Conservation (phyloP, 257 asterid genomes). For the Primulina eburnea region DNA sequence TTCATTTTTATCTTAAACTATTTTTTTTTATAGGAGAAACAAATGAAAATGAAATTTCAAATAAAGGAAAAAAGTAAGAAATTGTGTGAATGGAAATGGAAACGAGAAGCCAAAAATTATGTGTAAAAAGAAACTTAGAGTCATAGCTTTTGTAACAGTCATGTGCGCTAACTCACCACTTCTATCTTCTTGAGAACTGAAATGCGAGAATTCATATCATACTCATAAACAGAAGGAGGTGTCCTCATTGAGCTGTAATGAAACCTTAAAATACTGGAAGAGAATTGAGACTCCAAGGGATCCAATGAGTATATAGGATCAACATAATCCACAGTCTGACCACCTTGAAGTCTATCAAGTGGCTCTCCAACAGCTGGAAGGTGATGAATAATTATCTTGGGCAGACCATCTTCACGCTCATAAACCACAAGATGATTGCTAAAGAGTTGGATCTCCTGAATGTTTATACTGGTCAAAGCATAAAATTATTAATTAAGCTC, state of each 20-base stretch:
- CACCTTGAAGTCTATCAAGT: conserved; percentile 59
- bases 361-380: conserved; percentile 83
- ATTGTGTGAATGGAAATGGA: conserved; percentile 19
- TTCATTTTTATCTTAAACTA: no score
- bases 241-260: conserved; percentile 76
- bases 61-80: conserved; percentile 3
- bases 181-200: conserved; percentile 87
- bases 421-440: conserved; percentile 69
- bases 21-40: neutral
- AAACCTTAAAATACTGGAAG: conserved; percentile 75
- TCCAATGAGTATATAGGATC: conserved; percentile 77
- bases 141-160: conserved; percentile 2
- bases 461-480: conserved; percentile 63
- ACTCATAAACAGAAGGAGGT: conserved; percentile 83
- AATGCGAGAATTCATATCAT: conserved; percentile 79
- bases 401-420: conserved; percentile 85
- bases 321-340: conserved; percentile 59
- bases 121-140: conserved; percentile 7
- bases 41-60: conserved; percentile 15
- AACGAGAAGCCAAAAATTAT: conserved; percentile 19
- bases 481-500: conserved; percentile 22
- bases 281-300: conserved; percentile 61
- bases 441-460: conserved; percentile 75
- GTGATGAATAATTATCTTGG: conserved; percentile 52
- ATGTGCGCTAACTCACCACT: conserved; percentile 44